phyloP scores from a whole-genome alignment of 768 basidiomycete genomes.

The Termitomyces sp. region DNA sequence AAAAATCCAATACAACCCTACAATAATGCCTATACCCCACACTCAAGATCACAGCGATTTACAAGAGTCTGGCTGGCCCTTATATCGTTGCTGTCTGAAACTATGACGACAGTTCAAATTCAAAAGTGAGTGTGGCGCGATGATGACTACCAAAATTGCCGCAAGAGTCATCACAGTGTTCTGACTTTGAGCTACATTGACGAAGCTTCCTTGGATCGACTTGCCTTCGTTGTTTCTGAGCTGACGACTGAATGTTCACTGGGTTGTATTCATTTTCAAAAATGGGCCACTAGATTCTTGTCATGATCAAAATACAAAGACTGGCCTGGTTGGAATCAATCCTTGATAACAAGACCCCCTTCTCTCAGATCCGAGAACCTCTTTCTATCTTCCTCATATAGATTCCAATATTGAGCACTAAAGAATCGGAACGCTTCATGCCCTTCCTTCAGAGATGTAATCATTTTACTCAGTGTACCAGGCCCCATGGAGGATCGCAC shows the following conservation, averaged over 20 bases:
- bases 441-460: neutral
- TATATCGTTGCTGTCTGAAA: too few species aligned
- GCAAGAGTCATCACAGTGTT: too few species aligned
- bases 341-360: neutral
- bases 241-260: neutral
- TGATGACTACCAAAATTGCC: too few species aligned
- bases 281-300: neutral
- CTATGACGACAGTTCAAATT: too few species aligned
- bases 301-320: neutral
- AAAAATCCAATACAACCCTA: neutral
- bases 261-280: neutral
- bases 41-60: too few species aligned
- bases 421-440: neutral
- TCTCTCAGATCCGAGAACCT: neutral
- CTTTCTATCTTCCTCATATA: neutral
- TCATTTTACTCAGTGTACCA: constrained; percentile 2
- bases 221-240: neutral
- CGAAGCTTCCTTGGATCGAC: neutral
- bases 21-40: too few species aligned
- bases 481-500: neutral
- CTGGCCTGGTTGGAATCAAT: neutral
- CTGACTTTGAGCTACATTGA: too few species aligned
- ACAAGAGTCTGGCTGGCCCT: too few species aligned
- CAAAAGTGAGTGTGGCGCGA: too few species aligned
- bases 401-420: neutral